These are phyloP conservation scores for Lentinula sp. DNA, from an alignment of 768 basidiomycete genomes.

Conservation along the genomic window DNA sequence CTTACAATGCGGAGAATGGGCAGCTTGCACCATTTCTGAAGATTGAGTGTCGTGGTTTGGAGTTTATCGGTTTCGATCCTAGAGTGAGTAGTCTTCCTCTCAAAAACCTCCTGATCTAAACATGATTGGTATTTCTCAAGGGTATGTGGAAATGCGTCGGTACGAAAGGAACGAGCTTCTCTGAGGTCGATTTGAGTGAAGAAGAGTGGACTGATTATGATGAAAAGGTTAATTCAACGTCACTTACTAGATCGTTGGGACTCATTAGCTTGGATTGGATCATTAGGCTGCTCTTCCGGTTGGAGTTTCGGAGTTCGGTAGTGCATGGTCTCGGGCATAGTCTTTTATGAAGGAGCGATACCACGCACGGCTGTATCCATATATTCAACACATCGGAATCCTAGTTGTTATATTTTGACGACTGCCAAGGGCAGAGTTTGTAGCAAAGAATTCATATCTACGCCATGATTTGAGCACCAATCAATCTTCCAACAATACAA, in stretches of 20 bases:
- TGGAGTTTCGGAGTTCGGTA: conserved; percentile 60
- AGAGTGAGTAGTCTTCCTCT: conserved; percentile 32
- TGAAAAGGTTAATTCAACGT: conserved; percentile 57
- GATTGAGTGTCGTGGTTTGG: conserved; percentile 83
- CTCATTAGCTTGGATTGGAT: too few species aligned
- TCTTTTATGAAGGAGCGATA: too few species aligned
- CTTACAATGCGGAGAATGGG: conserved; percentile 59
- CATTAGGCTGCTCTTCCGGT: conserved; percentile 41
- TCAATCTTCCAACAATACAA: conserved; percentile 27
- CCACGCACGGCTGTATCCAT: not conserved
- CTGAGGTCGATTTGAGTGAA: conserved; percentile 59
- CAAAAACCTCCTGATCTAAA: not conserved
- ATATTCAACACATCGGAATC: not conserved
- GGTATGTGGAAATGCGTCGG: conserved; percentile 79
- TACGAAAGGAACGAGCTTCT: conserved; percentile 46
- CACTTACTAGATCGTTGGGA: not conserved
- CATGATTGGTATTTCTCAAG: conserved; percentile 26
- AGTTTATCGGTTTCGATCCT: conserved; percentile 75
- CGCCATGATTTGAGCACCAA: not conserved
- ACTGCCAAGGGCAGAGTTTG: too few species aligned
- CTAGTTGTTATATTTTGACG: too few species aligned
- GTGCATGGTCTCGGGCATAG: conserved; percentile 61
- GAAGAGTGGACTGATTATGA: conserved; percentile 87
- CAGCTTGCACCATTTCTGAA: conserved; percentile 60
- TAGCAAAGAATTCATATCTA: too few species aligned